Percentiles rank a stretch among this genome's conserved stretches.
phyloP scores from a whole-genome alignment of 306 rosid genomes.

The Casuarina cunninghamiana region DNA sequence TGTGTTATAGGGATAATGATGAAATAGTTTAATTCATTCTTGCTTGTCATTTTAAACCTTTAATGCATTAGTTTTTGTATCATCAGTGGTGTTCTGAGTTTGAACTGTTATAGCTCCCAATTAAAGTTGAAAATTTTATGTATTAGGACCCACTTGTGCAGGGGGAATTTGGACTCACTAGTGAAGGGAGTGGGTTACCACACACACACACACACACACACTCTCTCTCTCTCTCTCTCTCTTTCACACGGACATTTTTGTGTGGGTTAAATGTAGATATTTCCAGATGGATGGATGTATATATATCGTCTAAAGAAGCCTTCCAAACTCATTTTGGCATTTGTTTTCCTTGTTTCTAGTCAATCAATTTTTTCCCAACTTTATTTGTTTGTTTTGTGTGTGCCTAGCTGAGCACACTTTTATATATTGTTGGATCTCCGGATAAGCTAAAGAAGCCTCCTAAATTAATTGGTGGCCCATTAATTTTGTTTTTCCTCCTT shows the following conservation, averaged over 20 bases:
- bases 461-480: no score
- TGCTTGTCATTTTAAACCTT: neutral
- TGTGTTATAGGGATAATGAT: neutral
- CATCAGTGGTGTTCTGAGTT: neutral
- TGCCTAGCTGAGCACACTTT: no score
- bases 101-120: neutral
- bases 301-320: neutral
- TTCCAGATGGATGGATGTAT: neutral
- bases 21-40: neutral
- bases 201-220: no score
- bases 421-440: no score
- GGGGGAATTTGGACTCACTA: neutral
- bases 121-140: neutral
- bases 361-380: no score
- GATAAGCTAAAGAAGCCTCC: no score
- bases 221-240: no score
- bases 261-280: neutral
- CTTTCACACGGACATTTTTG: no score
- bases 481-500: neutral
- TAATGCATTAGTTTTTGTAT: neutral
- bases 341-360: neutral
- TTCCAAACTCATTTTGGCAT: neutral
- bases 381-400: no score
- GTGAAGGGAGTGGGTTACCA: neutral
- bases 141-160: neutral